Evolutionary conservation across 2,329 filamentous ascomycete species (phyloP).

Genomic region (Rutstroemia sp.): DNA sequence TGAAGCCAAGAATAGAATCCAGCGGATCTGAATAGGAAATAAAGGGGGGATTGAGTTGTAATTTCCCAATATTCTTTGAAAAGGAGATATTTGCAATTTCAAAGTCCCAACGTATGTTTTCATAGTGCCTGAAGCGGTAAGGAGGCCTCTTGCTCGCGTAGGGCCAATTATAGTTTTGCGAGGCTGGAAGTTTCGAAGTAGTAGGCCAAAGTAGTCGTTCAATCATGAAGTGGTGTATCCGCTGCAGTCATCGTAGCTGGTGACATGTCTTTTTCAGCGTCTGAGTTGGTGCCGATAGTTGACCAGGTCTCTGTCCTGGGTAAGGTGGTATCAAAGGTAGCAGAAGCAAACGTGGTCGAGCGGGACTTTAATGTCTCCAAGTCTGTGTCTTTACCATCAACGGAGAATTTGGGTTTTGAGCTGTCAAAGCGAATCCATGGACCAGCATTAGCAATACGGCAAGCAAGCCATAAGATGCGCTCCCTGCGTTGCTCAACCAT

Average conservation of each 20-base stretch:
- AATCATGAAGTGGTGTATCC: not conserved
- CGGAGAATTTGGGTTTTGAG: slow-evolving; percentile 4
- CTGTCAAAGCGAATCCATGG: slow-evolving; percentile 7
- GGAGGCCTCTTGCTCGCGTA: too few species aligned
- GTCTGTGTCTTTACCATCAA: not conserved
- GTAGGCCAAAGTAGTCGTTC: not conserved
- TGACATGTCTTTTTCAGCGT: slow-evolving; percentile 8
- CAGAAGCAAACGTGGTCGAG: slow-evolving; percentile 5
- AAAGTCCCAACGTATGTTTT: too few species aligned
- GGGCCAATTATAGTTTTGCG: too few species aligned
- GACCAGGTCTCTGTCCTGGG: slow-evolving; percentile 5
- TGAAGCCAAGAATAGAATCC: not conserved
- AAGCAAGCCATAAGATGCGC: slow-evolving; percentile 20
- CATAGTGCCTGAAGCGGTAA: too few species aligned
- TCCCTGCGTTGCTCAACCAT: slow-evolving; percentile 23
- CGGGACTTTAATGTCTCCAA: not conserved
- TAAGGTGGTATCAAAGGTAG: not conserved
- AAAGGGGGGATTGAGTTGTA: too few species aligned
- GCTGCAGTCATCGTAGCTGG: slow-evolving; percentile 1
- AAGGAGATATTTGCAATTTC: not conserved
- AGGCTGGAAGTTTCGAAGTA: not conserved
- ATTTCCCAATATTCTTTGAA: not conserved
- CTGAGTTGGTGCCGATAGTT: not conserved
- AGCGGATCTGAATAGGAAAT: not conserved
- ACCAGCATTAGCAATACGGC: slow-evolving; percentile 10